phyloP scores from a whole-genome alignment of 257 asterid species.

The Prunella vulgaris region DNA sequence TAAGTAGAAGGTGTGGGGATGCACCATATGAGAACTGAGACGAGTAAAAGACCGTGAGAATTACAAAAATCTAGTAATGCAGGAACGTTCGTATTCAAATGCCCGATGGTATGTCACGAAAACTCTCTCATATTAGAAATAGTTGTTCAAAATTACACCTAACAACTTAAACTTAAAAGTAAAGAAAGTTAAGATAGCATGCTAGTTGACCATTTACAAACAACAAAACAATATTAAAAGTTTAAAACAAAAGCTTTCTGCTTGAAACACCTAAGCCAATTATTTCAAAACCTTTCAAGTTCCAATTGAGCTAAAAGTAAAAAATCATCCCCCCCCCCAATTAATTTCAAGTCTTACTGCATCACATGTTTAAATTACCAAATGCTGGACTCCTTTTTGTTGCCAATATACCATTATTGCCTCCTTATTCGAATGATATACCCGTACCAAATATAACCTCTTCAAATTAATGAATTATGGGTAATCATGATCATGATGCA shows the following conservation, averaged over 20 bases:
- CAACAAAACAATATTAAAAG: background rate
- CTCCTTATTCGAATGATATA: no score
- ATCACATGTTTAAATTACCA: no score
- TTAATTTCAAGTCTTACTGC: no score
- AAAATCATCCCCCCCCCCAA: no score
- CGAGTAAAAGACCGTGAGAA: background rate
- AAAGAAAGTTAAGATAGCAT: background rate
- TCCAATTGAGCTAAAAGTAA: no score
- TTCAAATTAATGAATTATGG: no score
- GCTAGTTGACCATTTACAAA: background rate
- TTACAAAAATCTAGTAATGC: background rate
- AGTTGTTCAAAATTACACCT: background rate
- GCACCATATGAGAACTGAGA: background rate
- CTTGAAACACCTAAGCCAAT: background rate
- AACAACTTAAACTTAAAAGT: no score
- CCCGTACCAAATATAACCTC: no score
- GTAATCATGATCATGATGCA: no score
- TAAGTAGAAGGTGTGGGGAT: background rate
- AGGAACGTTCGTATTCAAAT: background rate
- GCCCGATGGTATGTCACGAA: background rate
- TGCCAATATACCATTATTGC: no score
- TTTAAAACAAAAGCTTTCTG: background rate
- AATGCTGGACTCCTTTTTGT: no score
- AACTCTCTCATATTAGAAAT: background rate
- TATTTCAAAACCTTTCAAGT: background rate